These are phyloP conservation scores for Penicillium sp. DNA, from an alignment of 2,329 filamentous ascomycete species.

Conservation along the genomic window DNA sequence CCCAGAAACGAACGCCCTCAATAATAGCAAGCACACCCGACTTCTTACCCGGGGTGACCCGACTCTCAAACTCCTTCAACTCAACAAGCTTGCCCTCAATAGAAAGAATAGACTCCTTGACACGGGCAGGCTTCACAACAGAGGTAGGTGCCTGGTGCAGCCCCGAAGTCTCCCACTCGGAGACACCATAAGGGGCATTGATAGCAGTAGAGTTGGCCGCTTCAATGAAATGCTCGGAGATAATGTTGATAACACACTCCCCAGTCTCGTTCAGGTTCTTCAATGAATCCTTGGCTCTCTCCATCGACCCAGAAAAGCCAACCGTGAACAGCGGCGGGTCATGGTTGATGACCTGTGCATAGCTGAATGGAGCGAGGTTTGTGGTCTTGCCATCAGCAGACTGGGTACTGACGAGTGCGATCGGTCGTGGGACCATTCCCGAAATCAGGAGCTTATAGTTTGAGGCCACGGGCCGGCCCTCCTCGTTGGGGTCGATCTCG, in stretches of 20 bases:
- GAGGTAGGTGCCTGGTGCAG: conserved; percentile 67
- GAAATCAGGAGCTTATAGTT: conserved; percentile 95
- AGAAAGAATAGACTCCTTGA: conserved; percentile 78
- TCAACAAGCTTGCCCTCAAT: conserved; percentile 78
- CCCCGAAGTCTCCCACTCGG: conserved; percentile 78
- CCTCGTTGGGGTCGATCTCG: conserved; percentile 76
- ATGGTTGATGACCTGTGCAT: conserved; percentile 79
- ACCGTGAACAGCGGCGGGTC: conserved; percentile 82
- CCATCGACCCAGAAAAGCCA: conserved; percentile 58
- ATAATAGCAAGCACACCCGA: conserved; percentile 73
- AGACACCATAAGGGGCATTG: conserved; percentile 72
- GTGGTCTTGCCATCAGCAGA: conserved; percentile 62
- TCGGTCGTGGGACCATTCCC: conserved; percentile 76
- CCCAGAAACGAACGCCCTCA: conserved; percentile 87
- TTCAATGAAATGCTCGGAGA: conserved; percentile 80
- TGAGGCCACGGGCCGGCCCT: conserved; percentile 63
- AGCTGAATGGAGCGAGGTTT: conserved; percentile 86
- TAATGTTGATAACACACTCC: conserved; percentile 85
- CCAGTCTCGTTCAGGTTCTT: conserved; percentile 68
- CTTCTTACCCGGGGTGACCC: conserved; percentile 68
- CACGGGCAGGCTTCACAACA: conserved; percentile 68
- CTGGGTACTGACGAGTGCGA: conserved; percentile 63
- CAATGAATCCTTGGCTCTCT: conserved; percentile 73
- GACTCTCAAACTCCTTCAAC: conserved; percentile 73
- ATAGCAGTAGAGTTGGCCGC: conserved; percentile 80